phyloP scores from a whole-genome alignment of 371 early-diverging fungal genomes.

The Rhizomucor miehei region DNA sequence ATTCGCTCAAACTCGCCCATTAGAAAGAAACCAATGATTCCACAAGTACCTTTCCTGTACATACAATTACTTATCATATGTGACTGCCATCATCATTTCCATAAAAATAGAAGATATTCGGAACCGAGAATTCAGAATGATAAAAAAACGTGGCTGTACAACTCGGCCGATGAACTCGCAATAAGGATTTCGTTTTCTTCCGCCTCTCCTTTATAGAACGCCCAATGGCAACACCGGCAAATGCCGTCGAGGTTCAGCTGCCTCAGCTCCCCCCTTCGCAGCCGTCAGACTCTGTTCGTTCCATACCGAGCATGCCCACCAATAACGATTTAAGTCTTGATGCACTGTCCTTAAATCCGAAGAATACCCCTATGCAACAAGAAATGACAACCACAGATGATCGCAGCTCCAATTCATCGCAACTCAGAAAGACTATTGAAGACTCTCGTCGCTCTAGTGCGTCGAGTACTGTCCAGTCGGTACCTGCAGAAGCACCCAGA shows the following conservation, averaged over 20 bases:
- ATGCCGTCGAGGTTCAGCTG: not conserved
- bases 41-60: too few species aligned
- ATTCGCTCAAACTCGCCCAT: constrained; percentile 34
- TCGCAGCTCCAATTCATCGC: not conserved
- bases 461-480: not conserved
- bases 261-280: not conserved
- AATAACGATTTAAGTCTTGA: not conserved
- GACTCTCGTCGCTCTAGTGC: not conserved
- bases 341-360: not conserved
- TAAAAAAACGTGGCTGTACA: too few species aligned
- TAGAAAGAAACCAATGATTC: too few species aligned
- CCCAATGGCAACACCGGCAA: not conserved
- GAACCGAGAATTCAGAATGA: too few species aligned
- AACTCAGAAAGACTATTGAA: not conserved
- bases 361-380: not conserved
- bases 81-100: too few species aligned
- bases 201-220: not conserved
- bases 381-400: not conserved
- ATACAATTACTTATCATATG: too few species aligned
- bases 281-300: not conserved
- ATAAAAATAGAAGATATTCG: too few species aligned
- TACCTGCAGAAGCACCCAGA: not conserved
- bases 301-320: not conserved
- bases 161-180: too few species aligned
- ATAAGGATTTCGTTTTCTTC: too few species aligned